These are phyloP conservation scores for Trametes punicea DNA, from an alignment of 768 basidiomycete genomes.

Conservation along the genomic window DNA sequence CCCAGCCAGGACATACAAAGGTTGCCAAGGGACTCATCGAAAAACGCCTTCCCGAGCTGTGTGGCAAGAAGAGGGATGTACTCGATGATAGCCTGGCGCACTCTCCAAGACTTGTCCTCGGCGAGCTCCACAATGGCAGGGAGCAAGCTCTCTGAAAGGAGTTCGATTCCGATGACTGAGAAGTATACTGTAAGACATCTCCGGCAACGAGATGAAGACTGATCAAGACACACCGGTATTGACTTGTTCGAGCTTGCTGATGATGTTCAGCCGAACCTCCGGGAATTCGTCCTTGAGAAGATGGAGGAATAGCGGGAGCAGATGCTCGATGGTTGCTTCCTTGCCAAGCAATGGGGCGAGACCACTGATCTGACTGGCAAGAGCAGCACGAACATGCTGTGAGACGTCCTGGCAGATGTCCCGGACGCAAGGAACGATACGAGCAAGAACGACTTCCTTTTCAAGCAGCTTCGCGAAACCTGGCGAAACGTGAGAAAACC, in stretches of 20 bases:
- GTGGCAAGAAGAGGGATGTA: constrained; percentile 98
- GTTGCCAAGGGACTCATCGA: constrained; percentile 95
- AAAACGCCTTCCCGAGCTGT: constrained; percentile 95
- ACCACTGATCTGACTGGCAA: constrained; percentile 94
- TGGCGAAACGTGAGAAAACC: constrained; percentile 33
- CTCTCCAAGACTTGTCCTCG: constrained; percentile 99
- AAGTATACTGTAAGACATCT: constrained; percentile 5
- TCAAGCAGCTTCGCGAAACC: constrained; percentile 94
- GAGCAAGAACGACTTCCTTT: constrained; percentile 88
- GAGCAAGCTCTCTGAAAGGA: constrained; percentile 89
- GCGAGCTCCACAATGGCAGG: constrained; percentile 98
- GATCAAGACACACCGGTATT: constrained; percentile 60
- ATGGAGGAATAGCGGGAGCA: constrained; percentile 95
- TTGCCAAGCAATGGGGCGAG: constrained; percentile 92
- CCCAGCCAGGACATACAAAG: constrained; percentile 99
- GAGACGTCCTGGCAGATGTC: constrained; percentile 92
- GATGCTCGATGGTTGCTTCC: constrained; percentile 91
- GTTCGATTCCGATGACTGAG: constrained; percentile 95
- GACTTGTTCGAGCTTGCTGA: constrained; percentile 96
- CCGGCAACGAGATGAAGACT: background rate
- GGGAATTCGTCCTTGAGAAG: constrained; percentile 98
- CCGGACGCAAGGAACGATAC: constrained; percentile 91
- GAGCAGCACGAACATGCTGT: constrained; percentile 95
- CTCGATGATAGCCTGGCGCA: constrained; percentile 99
- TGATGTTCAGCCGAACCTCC: constrained; percentile 95